phyloP scores from a whole-genome alignment of 2,329 filamentous ascomycete species.

The Alternaria panax region DNA sequence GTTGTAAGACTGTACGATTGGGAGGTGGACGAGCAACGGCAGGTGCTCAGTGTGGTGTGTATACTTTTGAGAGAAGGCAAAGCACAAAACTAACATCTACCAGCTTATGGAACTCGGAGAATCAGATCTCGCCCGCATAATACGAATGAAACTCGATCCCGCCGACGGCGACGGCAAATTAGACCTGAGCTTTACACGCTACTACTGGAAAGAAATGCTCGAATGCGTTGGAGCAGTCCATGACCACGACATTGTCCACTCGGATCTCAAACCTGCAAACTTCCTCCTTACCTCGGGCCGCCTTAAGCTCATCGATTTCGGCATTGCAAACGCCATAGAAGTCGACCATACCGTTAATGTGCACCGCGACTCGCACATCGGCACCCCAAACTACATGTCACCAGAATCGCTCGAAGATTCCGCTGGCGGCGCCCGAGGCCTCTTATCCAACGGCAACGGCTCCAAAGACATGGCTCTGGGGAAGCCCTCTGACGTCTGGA shows the following conservation, averaged over 20 bases:
- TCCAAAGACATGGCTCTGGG: slow-evolving; percentile 90
- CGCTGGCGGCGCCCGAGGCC: slow-evolving; percentile 66
- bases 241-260: slow-evolving; percentile 90
- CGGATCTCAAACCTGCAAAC: slow-evolving; percentile 95
- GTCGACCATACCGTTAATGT: slow-evolving; percentile 96
- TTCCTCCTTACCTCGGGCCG: slow-evolving; percentile 91
- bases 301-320: slow-evolving; percentile 97
- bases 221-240: slow-evolving; percentile 93
- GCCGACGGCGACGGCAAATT: slow-evolving; percentile 64
- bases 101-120: slow-evolving; percentile 98
- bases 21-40: slow-evolving; percentile 91
- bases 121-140: slow-evolving; percentile 85
- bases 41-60: slow-evolving; percentile 82
- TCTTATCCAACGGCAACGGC: slow-evolving; percentile 42
- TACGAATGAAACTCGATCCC: slow-evolving; percentile 69
- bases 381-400: slow-evolving; percentile 98
- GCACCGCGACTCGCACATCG: slow-evolving; percentile 92
- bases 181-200: slow-evolving; percentile 90
- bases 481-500: slow-evolving; percentile 96
- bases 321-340: slow-evolving; percentile 96
- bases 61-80: not conserved
- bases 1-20: slow-evolving; percentile 92
- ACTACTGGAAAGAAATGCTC: slow-evolving; percentile 99
- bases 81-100: slow-evolving; percentile 14
- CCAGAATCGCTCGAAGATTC: slow-evolving; percentile 91